Evolutionary conservation across 805 yeast species (phyloP).

Genomic region (Henningerozyma blattae): DNA sequence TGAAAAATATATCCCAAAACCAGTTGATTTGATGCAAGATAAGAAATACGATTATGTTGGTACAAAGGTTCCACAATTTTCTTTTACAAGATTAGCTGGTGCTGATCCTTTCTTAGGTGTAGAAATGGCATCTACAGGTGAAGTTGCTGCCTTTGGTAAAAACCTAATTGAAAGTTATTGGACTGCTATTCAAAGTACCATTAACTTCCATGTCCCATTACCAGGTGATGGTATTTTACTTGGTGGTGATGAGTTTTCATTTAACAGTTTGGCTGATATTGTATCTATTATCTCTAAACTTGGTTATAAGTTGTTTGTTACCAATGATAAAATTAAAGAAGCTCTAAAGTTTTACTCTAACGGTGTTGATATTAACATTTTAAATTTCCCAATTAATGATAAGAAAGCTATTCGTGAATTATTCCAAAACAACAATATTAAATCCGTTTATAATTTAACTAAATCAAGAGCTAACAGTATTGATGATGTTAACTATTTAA

Average conservation of each 20-base stretch:
- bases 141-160: slow-evolving; percentile 91
- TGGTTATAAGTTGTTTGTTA: slow-evolving; percentile 68
- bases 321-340: slow-evolving; percentile 57
- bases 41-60: slow-evolving; percentile 74
- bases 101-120: slow-evolving; percentile 99
- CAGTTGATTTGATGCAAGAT: slow-evolving; percentile 68
- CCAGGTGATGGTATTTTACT: slow-evolving; percentile 85
- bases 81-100: slow-evolving; percentile 96
- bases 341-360: slow-evolving; percentile 44
- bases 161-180: slow-evolving; percentile 87
- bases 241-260: slow-evolving; percentile 73
- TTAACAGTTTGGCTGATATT: slow-evolving; percentile 47
- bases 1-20: slow-evolving; percentile 56
- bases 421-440: slow-evolving; percentile 75
- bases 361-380: slow-evolving; percentile 36
- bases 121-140: slow-evolving; percentile 99
- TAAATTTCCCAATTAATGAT: slow-evolving; percentile 87
- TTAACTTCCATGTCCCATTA: slow-evolving; percentile 90
- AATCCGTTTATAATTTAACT: slow-evolving; percentile 88
- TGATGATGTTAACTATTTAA: slow-evolving; percentile 83
- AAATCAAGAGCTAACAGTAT: slow-evolving; percentile 76
- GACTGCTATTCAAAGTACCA: slow-evolving; percentile 92
- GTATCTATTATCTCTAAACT: slow-evolving; percentile 57
- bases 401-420: slow-evolving; percentile 89
- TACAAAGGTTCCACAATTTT: slow-evolving; percentile 95